A percentile compares a stretch with the other conserved stretches of the same genome.
Evolutionary conservation across 225 moss, liverwort and hornwort species (phyloP).

Genomic region (Polytrichum formosum): DNA sequence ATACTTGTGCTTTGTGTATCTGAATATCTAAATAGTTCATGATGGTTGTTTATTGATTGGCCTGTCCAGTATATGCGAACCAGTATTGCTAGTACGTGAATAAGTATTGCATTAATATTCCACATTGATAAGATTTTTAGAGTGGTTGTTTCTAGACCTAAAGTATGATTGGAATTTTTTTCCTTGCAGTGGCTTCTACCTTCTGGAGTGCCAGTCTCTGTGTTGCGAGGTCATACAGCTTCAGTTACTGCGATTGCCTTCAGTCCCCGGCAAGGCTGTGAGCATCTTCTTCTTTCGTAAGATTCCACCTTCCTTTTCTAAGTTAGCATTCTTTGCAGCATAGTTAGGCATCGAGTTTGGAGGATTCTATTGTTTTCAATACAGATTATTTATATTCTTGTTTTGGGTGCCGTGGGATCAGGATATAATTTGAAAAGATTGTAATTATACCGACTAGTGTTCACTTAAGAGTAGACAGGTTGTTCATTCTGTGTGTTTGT

Average conservation of each 20-base stretch:
- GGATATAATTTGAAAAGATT: not conserved
- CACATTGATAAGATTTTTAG: no score
- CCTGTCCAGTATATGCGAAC: no score
- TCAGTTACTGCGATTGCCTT: constrained; percentile 94
- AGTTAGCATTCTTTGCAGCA: not conserved
- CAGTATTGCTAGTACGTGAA: no score
- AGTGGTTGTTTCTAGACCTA: not conserved
- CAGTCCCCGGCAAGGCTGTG: constrained; percentile 97
- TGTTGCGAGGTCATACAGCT: constrained; percentile 90
- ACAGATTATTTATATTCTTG: not conserved
- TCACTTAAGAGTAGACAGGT: not conserved
- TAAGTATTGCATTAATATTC: no score
- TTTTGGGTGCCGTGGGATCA: not conserved
- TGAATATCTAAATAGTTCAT: no score
- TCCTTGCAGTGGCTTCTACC: constrained; percentile 81
- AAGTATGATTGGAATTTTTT: not conserved
- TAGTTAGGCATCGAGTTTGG: not conserved
- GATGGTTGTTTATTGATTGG: no score
- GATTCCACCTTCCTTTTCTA: constrained; percentile 19
- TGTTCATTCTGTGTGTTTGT: not conserved
- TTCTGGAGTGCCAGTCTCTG: constrained; percentile 82
- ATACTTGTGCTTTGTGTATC: no score
- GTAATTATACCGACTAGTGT: not conserved
- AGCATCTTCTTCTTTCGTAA: constrained; percentile 96
- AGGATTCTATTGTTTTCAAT: not conserved